A percentile compares a stretch with the other conserved stretches of the same genome.
These are phyloP conservation scores for Leucosporidium scottii DNA, from an alignment of 768 basidiomycete genomes.

Conservation along the genomic window DNA sequence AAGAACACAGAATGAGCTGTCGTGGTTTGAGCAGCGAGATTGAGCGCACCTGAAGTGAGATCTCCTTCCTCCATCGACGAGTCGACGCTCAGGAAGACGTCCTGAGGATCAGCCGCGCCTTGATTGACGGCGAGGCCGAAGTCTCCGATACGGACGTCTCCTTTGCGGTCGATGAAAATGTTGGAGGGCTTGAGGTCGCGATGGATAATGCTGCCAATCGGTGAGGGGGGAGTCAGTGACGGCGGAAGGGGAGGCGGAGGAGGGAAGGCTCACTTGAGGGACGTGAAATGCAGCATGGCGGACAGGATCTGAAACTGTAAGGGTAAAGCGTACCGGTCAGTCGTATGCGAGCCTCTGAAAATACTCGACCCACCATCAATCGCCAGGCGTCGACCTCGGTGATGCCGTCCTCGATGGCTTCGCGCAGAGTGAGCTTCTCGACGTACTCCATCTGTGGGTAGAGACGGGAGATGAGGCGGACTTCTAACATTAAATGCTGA, in stretches of 20 bases:
- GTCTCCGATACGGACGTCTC: slow-evolving; percentile 33
- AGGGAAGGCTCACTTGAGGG: slow-evolving; percentile 27
- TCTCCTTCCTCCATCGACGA: slow-evolving; percentile 26
- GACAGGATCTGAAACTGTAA: slow-evolving; percentile 34
- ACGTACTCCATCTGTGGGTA: slow-evolving; percentile 25
- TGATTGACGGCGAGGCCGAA: slow-evolving; percentile 33
- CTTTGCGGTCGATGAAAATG: slow-evolving; percentile 33
- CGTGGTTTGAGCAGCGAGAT: background rate
- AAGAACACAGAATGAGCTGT: background rate
- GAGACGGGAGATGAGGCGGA: too few relatives aligned
- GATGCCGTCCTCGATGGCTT: slow-evolving; percentile 37
- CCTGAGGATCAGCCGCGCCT: slow-evolving; percentile 13
- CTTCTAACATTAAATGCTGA: too few relatives aligned
- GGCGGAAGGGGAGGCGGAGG: background rate
- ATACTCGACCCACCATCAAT: slow-evolving; percentile 6
- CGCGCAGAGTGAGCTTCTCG: slow-evolving; percentile 30
- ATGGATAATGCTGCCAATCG: slow-evolving; percentile 32
- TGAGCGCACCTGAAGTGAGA: slow-evolving; percentile 23
- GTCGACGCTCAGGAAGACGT: slow-evolving; percentile 25
- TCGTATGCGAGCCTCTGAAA: too few relatives aligned
- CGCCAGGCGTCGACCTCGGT: slow-evolving; percentile 35
- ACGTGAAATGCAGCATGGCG: slow-evolving; percentile 37
- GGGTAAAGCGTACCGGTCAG: background rate
- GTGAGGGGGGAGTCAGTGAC: too few relatives aligned
- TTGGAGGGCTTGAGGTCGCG: slow-evolving; percentile 37